Conservation (phyloP, 2,329 filamentous ascomycete genomes). For the Fusarium bulbicola region DNA sequence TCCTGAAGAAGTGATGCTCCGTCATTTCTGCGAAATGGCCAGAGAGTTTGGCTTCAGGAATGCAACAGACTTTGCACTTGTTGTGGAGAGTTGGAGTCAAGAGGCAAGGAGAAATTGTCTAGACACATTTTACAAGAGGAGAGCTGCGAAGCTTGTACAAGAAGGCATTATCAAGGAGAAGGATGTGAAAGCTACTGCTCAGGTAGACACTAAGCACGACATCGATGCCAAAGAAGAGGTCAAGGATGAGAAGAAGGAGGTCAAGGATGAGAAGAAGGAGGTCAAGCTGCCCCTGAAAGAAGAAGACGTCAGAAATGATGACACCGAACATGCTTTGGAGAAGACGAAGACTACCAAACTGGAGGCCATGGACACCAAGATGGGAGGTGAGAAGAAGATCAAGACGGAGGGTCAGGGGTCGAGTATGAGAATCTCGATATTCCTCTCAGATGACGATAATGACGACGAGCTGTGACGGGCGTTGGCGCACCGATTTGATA, state of each 20-base stretch:
- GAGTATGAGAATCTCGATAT: slow-evolving; percentile 47
- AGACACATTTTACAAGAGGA: slow-evolving; percentile 79
- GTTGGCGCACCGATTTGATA: slow-evolving; percentile 36
- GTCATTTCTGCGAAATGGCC: slow-evolving; percentile 94
- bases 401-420: slow-evolving; percentile 30
- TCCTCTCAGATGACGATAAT: slow-evolving; percentile 51
- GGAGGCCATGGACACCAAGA: slow-evolving; percentile 2
- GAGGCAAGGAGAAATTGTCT: slow-evolving; percentile 81
- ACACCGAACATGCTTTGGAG: not conserved
- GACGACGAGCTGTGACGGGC: slow-evolving; percentile 49
- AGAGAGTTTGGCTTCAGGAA: slow-evolving; percentile 78
- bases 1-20: slow-evolving; percentile 74
- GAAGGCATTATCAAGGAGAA: slow-evolving; percentile 39
- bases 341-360: slow-evolving; percentile 3
- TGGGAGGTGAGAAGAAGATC: slow-evolving; percentile 28
- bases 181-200: slow-evolving; percentile 39
- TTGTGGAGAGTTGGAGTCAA: slow-evolving; percentile 91
- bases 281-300: slow-evolving; percentile 14
- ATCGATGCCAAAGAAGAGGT: slow-evolving; percentile 11
- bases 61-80: slow-evolving; percentile 85
- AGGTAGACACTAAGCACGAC: slow-evolving; percentile 3
- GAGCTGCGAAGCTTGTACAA: slow-evolving; percentile 62
- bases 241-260: slow-evolving; percentile 23
- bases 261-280: slow-evolving; percentile 23
- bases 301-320: slow-evolving; percentile 20